A percentile compares a stretch with the other conserved stretches of the same genome.
phyloP scores from a whole-genome alignment of 1,284 basidiomycete species.

The Microstroma glucosiphilum region DNA sequence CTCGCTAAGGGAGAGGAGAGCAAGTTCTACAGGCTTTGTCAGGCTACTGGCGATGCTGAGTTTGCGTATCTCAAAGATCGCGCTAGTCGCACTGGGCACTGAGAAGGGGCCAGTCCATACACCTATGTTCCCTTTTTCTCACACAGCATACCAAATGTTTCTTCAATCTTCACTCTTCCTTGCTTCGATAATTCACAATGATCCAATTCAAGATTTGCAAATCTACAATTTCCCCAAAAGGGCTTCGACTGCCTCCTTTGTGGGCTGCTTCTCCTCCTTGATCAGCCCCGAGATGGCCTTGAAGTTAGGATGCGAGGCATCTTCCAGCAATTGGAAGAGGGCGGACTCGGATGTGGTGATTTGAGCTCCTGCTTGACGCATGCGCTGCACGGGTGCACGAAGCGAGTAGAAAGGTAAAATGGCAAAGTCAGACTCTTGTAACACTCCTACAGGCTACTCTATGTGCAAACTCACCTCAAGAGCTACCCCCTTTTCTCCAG shows the following conservation, averaged over 20 bases:
- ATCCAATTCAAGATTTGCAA: too few species aligned
- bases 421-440: not conserved
- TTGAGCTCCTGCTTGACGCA: conserved; percentile 68
- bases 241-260: conserved; percentile 25
- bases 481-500: conserved; percentile 54
- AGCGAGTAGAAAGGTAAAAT: not conserved
- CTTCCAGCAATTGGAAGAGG: conserved; percentile 59
- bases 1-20: conserved; percentile 27
- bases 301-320: conserved; percentile 65
- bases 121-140: too few species aligned
- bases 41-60: not conserved
- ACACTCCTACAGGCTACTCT: conserved; percentile 57
- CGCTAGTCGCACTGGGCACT: too few species aligned
- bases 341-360: conserved; percentile 76
- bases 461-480: conserved; percentile 56
- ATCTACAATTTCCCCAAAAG: not conserved
- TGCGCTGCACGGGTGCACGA: conserved; percentile 46
- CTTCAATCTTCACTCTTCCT: too few species aligned
- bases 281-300: conserved; percentile 67
- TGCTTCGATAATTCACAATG: too few species aligned
- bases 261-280: conserved; percentile 42
- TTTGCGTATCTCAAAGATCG: not conserved
- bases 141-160: too few species aligned
- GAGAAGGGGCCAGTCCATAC: too few species aligned
- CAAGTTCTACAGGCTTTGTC: conserved; percentile 18